Evolutionary conservation across 176 grass and related monocot genomes (phyloP).

Genomic region (Cenchrus americanus): DNA sequence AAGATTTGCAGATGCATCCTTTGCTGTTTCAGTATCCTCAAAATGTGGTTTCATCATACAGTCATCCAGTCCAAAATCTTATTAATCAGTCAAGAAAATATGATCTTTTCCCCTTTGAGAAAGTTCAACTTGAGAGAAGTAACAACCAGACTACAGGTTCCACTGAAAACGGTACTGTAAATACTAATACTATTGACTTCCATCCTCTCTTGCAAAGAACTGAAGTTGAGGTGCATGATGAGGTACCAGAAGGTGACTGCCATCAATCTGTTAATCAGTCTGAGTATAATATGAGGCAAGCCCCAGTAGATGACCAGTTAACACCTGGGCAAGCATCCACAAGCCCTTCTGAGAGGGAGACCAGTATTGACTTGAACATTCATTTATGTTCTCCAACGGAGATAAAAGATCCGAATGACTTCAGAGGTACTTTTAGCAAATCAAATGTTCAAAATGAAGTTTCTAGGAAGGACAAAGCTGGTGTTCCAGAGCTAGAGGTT

Average conservation of each 20-base stretch:
- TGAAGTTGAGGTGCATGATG: slow-evolving; percentile 43
- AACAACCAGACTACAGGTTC: slow-evolving; percentile 36
- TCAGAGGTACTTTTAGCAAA: slow-evolving; percentile 36
- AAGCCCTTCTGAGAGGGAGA: slow-evolving; percentile 52
- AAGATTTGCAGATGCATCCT: slow-evolving; percentile 94
- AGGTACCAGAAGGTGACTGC: slow-evolving; percentile 39
- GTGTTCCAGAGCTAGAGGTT: slow-evolving; percentile 35
- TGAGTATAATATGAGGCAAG: slow-evolving; percentile 43
- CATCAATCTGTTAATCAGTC: slow-evolving; percentile 37
- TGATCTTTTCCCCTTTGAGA: slow-evolving; percentile 51
- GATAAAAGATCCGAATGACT: slow-evolving; percentile 37
- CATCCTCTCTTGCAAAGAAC: slow-evolving; percentile 87
- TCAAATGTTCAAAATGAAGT: slow-evolving; percentile 30
- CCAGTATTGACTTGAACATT: slow-evolving; percentile 81
- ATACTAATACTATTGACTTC: slow-evolving; percentile 76
- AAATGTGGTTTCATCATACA: slow-evolving; percentile 61
- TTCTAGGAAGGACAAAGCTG: slow-evolving; percentile 39
- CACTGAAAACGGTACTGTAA: slow-evolving; percentile 41
- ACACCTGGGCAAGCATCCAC: slow-evolving; percentile 45
- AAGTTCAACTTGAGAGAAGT: slow-evolving; percentile 57
- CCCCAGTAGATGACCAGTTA: slow-evolving; percentile 33
- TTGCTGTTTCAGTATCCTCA: slow-evolving; percentile 81
- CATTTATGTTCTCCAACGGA: slow-evolving; percentile 60
- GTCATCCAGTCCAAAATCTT: slow-evolving; percentile 48
- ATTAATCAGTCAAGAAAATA: slow-evolving; percentile 48